A percentile compares a stretch with the other conserved stretches of the same genome.
Conservation (phyloP, 305 asterid genomes). For the Fraxinus latifolia region DNA sequence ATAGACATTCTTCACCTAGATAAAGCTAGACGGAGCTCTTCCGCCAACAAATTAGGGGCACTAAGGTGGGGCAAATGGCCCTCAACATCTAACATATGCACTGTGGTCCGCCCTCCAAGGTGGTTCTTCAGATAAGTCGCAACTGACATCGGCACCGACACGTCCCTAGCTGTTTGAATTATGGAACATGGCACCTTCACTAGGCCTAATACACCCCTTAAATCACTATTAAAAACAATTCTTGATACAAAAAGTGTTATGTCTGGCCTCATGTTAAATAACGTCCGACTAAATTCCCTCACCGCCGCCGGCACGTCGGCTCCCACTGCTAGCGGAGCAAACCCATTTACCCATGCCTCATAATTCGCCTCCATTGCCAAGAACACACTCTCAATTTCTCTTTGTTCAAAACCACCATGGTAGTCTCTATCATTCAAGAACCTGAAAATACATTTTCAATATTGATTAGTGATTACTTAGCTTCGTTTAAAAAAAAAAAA, state of each 20-base stretch:
- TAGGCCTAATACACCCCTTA: conserved; percentile 66
- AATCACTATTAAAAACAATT: conserved; percentile 64
- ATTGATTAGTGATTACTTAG: not conserved
- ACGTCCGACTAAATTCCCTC: conserved; percentile 81
- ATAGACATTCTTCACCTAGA: conserved; percentile 30
- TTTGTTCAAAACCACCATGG: conserved; percentile 84
- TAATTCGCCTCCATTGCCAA: conserved; percentile 87
- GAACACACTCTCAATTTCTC: conserved; percentile 64
- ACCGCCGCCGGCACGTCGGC: conserved; percentile 96
- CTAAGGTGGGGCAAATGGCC: conserved; percentile 95
- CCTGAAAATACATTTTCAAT: conserved; percentile 29
- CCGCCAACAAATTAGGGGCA: conserved; percentile 74
- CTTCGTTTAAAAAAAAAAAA: not conserved
- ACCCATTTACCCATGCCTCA: conserved; percentile 88
- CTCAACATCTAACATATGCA: conserved; percentile 56
- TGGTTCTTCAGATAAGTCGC: conserved; percentile 63
- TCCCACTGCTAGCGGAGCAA: conserved; percentile 92
- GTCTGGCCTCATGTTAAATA: conserved; percentile 95
- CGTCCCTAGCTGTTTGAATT: conserved; percentile 76
- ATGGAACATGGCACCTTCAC: conserved; percentile 79
- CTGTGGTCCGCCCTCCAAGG: conserved; percentile 76
- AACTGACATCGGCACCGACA: conserved; percentile 77
- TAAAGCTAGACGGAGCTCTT: conserved; percentile 69
- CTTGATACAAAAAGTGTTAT: conserved; percentile 72
- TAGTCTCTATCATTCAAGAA: conserved; percentile 71